Evolutionary conservation across 768 basidiomycete genomes (phyloP).

Genomic region (Suillus spraguei): DNA sequence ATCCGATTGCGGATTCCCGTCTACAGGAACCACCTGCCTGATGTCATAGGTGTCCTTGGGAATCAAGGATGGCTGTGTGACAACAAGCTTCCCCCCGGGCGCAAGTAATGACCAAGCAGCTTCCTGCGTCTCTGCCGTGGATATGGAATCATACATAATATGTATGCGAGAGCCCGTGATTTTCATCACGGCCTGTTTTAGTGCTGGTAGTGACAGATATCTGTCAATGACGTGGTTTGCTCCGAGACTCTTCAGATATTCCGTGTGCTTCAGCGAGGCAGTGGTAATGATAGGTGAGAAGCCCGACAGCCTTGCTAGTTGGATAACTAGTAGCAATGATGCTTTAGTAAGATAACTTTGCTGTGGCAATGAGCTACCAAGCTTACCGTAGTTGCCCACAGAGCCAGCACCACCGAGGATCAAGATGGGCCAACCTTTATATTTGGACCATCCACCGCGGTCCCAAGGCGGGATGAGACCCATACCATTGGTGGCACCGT

Average conservation of each 20-base stretch:
- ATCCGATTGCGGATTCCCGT: conserved; percentile 35
- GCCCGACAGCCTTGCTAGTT: conserved; percentile 43
- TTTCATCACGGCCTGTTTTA: conserved; percentile 38
- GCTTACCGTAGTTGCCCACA: conserved; percentile 52
- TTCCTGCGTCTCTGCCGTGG: conserved; percentile 41
- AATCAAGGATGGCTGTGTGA: conserved; percentile 37
- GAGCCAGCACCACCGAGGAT: conserved; percentile 52
- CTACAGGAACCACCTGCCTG: conserved; percentile 32
- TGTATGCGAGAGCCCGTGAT: conserved; percentile 39
- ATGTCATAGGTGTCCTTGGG: conserved; percentile 28
- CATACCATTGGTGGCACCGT: conserved; percentile 41
- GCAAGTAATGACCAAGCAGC: conserved; percentile 39
- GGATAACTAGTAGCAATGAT: conserved; percentile 32
- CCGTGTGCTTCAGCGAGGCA: conserved; percentile 38
- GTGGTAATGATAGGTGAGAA: conserved; percentile 39
- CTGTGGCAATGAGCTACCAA: conserved; percentile 10
- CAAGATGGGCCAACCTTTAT: conserved; percentile 46
- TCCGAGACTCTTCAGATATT: conserved; percentile 35
- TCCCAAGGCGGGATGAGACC: conserved; percentile 44
- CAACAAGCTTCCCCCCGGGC: conserved; percentile 38
- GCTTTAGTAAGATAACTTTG: conserved; percentile 19
- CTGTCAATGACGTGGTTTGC: conserved; percentile 40
- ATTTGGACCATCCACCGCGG: conserved; percentile 39
- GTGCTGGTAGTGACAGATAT: conserved; percentile 26
- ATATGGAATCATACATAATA: conserved; percentile 42